Evolutionary conservation across 106 monocot genomes (phyloP), one percentile per base, ranked within the genome.

Genomic region (Apostasia shenzhenica): DNA sequence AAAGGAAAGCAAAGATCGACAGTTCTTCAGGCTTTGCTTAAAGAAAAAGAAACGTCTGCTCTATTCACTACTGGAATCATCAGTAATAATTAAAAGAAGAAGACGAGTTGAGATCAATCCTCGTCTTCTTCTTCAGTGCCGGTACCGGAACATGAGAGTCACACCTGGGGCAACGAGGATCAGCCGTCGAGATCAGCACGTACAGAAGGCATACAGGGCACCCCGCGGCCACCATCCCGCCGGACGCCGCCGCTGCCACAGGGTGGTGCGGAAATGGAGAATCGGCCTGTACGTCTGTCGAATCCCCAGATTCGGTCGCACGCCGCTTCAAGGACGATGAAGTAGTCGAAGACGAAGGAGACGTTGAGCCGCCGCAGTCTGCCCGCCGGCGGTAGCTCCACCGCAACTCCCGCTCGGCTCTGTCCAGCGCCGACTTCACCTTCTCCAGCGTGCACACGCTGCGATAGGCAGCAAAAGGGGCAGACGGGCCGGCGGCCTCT

Each of bases 391-490:
- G 55, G 42, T 4, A 44, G 61, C 50, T 68, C 75, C 58, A 53
- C 4, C 48, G 64, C 41, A 47, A 48, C 49, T 70, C 68, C n/a
- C 60, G 72, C 45, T 45, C 54, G 1, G 72, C 82, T 12, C 91
- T 75, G 65, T 92, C 88, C n/a, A 92, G 80, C 4, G 92, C 92
- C 11, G 56, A 75, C 60, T 68, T 80, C 13, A 92, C 88, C 70
- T 80, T 92, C 70, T 92, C 88, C 10, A 88, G 73, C 12, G 88
- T 88, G 78, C 85, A 85, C 3, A 84, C 81, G 81, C 78, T 88
- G 56, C 73, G 77, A 81, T 78, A 81, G 43, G 55, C 69, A 8
- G 67, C 57, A 39, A 66, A 1, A 13, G 77, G 69, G 5, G 67
- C 14, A 12, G 75, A 60, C 10, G 56, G 50, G 13, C 10, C 10